phyloP scores from a whole-genome alignment of 805 yeast species.

The Hermanozyma aechmeae region DNA sequence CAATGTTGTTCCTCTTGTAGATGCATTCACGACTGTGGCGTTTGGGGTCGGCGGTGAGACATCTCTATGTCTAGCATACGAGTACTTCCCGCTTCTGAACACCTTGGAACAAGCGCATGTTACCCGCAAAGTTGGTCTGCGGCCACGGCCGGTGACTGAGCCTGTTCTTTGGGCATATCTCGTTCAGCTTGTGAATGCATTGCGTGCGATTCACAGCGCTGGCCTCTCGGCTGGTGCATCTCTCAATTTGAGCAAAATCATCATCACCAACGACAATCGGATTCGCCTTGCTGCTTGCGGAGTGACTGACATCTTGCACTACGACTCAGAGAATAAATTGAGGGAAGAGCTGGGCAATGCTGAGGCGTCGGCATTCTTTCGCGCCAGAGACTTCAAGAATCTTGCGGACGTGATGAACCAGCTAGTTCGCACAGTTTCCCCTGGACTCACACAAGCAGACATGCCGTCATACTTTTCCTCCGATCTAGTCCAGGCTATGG shows the following conservation, averaged over 20 bases:
- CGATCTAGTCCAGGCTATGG: conserved; percentile 30
- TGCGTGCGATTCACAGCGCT: conserved; percentile 55
- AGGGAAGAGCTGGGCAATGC: conserved; percentile 8
- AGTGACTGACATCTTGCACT: conserved; percentile 53
- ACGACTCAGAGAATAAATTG: conserved; percentile 20
- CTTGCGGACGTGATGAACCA: conserved; percentile 56
- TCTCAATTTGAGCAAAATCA: conserved; percentile 56
- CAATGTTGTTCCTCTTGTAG: conserved; percentile 58
- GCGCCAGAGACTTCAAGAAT: conserved; percentile 45
- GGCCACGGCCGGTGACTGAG: conserved; percentile 49
- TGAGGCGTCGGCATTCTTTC: conserved; percentile 19
- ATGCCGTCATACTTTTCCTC: conserved; percentile 30
- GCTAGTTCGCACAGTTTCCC: too few relatives aligned
- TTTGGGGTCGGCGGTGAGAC: conserved; percentile 55
- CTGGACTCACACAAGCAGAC: conserved; percentile 38
- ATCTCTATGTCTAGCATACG: conserved; percentile 71
- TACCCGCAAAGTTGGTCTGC: conserved; percentile 29
- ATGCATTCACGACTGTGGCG: conserved; percentile 79
- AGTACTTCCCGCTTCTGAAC: conserved; percentile 69
- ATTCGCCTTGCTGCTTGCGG: conserved; percentile 68
- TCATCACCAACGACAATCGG: conserved; percentile 64
- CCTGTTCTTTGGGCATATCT: conserved; percentile 66
- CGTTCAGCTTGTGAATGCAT: conserved; percentile 65
- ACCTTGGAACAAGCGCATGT: conserved; percentile 67
- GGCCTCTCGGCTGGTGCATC: conserved; percentile 54